Conservation (phyloP, 2,329 filamentous ascomycete genomes). For the Epichloe gansuensis region DNA sequence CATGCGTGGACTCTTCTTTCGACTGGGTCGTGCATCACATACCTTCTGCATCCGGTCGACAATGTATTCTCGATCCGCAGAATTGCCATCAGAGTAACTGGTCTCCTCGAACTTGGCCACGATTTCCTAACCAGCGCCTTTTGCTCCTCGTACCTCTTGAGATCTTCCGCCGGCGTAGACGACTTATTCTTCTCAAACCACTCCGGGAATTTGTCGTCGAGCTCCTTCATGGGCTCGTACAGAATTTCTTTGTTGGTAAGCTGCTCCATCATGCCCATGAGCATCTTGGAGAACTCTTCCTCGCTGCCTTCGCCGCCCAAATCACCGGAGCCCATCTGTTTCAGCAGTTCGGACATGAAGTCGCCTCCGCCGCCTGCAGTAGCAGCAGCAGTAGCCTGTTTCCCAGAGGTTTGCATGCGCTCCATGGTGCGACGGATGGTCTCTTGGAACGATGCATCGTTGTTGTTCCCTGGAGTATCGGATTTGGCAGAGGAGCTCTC, state of each 20-base stretch:
- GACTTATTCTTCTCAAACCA: slow-evolving; percentile 74
- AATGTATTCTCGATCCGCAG: slow-evolving; percentile 77
- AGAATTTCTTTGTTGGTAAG: slow-evolving; percentile 96
- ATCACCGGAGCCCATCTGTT: slow-evolving; percentile 58
- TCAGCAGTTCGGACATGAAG: slow-evolving; percentile 82
- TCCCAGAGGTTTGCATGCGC: slow-evolving; percentile 82
- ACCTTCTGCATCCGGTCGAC: slow-evolving; percentile 98
- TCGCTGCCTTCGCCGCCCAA: slow-evolving; percentile 49
- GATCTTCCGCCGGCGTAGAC: slow-evolving; percentile 55
- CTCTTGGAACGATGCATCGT: slow-evolving; percentile 66
- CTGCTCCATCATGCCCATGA: slow-evolving; percentile 98
- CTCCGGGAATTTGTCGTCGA: slow-evolving; percentile 79
- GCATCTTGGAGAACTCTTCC: slow-evolving; percentile 86
- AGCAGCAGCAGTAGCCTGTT: slow-evolving; percentile 70
- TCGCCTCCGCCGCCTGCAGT: slow-evolving; percentile 59
- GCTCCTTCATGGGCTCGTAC: slow-evolving; percentile 97
- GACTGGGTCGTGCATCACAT: slow-evolving; percentile 15
- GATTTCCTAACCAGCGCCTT: slow-evolving; percentile 73
- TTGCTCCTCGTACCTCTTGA: slow-evolving; percentile 73
- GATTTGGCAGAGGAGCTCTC: slow-evolving; percentile 15
- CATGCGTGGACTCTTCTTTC: neutral
- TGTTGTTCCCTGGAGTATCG: slow-evolving; percentile 23
- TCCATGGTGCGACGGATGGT: slow-evolving; percentile 92
- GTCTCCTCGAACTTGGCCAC: slow-evolving; percentile 76
- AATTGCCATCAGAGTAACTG: slow-evolving; percentile 70